Percentiles rank a stretch among this genome's conserved stretches.
phyloP scores from a whole-genome alignment of 2,329 filamentous ascomycete species.

The Fusarium xyrophilum region DNA sequence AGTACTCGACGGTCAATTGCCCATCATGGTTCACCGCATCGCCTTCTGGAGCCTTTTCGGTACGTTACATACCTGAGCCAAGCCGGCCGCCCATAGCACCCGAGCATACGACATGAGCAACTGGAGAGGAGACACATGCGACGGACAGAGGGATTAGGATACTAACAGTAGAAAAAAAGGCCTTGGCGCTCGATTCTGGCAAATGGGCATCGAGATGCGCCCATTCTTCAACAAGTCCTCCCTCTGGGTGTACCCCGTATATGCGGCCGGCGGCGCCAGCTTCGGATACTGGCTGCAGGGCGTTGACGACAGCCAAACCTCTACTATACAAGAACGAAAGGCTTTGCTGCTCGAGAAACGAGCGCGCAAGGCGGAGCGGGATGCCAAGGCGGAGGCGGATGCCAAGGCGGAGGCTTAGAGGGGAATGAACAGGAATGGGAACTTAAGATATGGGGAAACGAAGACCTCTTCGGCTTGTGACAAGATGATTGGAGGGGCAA shows the following conservation, averaged over 20 bases:
- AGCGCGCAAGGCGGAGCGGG: conserved; percentile 62
- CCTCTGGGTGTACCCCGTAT: conserved; percentile 91
- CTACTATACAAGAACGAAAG: conserved; percentile 79
- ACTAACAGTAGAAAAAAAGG: conserved; percentile 59
- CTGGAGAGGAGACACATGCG: background rate
- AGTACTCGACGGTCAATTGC: conserved; percentile 39
- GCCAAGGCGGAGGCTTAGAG: conserved; percentile 41
- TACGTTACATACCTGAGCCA: conserved; percentile 50
- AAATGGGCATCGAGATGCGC: conserved; percentile 98
- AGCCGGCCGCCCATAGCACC: conserved; percentile 16
- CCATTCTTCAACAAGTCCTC: conserved; percentile 86
- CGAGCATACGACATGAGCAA: background rate
- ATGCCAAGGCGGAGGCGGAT: conserved; percentile 43
- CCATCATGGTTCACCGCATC: conserved; percentile 68
- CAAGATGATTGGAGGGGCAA: conserved; percentile 6
- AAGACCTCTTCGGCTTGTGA: conserved; percentile 5
- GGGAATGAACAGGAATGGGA: background rate
- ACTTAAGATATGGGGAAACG: conserved; percentile 18
- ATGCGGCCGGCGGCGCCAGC: conserved; percentile 82
- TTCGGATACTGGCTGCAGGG: conserved; percentile 98
- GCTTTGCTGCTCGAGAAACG: conserved; percentile 87
- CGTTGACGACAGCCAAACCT: conserved; percentile 82
- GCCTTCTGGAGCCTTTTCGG: conserved; percentile 92
- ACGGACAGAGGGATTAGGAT: background rate
- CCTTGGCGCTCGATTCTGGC: conserved; percentile 90